Conservation (phyloP, 1,284 basidiomycete species). For the Tremellales sp. region DNA sequence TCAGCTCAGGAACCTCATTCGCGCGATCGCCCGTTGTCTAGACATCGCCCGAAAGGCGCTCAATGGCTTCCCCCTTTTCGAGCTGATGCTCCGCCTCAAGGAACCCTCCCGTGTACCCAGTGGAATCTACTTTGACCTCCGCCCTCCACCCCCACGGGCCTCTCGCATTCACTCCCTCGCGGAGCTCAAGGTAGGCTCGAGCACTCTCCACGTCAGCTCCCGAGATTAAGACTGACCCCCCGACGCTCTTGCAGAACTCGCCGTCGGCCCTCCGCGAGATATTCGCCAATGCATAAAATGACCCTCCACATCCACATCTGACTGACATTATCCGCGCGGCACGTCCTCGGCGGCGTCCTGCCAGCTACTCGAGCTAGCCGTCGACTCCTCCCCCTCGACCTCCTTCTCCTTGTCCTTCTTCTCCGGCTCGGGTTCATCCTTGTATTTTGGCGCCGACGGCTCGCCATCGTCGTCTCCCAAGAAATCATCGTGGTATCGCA, state of each 20-base stretch:
- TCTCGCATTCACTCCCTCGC: no score
- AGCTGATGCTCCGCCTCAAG: slow-evolving; percentile 77
- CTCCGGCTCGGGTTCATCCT: neutral
- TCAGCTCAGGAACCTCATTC: no score
- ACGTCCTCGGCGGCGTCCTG: slow-evolving; percentile 45
- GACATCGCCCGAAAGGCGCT: slow-evolving; percentile 68
- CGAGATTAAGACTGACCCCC: no score
- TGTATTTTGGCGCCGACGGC: neutral
- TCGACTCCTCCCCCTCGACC: slow-evolving; percentile 10
- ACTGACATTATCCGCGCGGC: slow-evolving; percentile 5
- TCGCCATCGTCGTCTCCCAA: slow-evolving; percentile 41
- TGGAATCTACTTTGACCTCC: slow-evolving; percentile 29
- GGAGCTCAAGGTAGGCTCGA: no score
- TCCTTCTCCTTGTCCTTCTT: slow-evolving; percentile 2
- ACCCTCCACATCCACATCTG: neutral
- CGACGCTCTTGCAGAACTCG: no score
- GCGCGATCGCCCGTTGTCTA: slow-evolving; percentile 61
- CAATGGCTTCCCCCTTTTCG: slow-evolving; percentile 89
- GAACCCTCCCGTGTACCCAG: slow-evolving; percentile 80
- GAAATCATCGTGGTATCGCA: slow-evolving; percentile 48
- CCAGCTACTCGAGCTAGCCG: slow-evolving; percentile 38
- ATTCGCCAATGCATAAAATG: neutral
- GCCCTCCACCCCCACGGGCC: no score
- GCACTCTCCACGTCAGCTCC: no score
- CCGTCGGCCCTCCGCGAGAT: no score